Base-by-base conservation (phyloP, 2,329 filamentous ascomycete species). In the Neodidymelliopsis sp. region DNA sequence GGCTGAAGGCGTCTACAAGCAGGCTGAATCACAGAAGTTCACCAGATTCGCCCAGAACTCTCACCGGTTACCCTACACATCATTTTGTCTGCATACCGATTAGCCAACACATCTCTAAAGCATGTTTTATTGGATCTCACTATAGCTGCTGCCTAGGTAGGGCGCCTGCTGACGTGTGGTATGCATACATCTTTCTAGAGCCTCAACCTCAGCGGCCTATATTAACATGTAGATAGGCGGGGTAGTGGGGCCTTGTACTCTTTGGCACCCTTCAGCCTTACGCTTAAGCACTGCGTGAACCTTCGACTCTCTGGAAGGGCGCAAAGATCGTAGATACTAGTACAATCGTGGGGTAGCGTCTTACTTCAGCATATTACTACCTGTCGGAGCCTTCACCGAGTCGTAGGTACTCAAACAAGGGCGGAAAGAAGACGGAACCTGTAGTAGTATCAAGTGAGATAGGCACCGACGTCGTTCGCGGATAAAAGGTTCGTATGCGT, bases 51-150 rank as follows among this genome's bases (percentile, higher is more conserved):
- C 33, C 20, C 6, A 28, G 4, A 12, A 7, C 31, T 20, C 36
- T 62, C 49, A 63, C 57, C 58, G 59, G 56, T 54, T 40, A 37
- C 41, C 47, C 20, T 44, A 13, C 34, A 27, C 12, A 43, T 44
- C 36, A 19, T 27, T n/a, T 33, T 42, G 18, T 40, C 38, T 30
- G 10, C 23, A 38, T 22, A 16, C 30, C 22, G 6, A 44, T 19
- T 18, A 33, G 24, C 56, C 54, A 58, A 56, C 56, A 19, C 37
- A 24, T 12, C 25, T 15, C 31, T 33, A 33, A 23, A 23, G 6
- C 15, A 8, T 25, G 16, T 5, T 19, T 10, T 2, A 12, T 18
- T 9, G 31, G 12, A 22, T 18, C 15, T 28, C 12, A 16, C 19
- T n/a, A 7, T 25, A 13, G 8, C 6, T 43, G 38, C 28, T 42